Evolutionary conservation across 1,284 basidiomycete genomes (phyloP).

Genomic region (Phylloboletellus chloephorus): DNA sequence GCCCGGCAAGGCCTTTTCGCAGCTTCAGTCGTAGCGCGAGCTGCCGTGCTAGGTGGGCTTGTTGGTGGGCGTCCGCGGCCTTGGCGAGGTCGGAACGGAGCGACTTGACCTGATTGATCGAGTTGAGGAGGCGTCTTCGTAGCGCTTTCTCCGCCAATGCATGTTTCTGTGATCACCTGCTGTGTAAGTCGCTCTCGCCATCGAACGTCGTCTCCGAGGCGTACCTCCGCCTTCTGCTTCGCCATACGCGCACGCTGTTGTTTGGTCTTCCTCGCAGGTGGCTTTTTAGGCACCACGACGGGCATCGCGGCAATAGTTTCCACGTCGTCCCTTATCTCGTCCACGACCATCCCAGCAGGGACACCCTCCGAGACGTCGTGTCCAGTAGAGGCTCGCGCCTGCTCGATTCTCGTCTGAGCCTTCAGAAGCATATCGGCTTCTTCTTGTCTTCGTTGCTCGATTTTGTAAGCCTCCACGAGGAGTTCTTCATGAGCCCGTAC

Average conservation of each 20-base stretch:
- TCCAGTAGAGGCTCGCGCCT: conserved; percentile 33
- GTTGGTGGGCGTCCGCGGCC: conserved; percentile 39
- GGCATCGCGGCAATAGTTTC: conserved; percentile 30
- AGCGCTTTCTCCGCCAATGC: conserved; percentile 51
- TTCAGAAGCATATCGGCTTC: conserved; percentile 54
- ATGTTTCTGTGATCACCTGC: conserved; percentile 48
- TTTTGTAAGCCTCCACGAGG: conserved; percentile 63
- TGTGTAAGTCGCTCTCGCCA: background rate
- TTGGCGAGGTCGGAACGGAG: conserved; percentile 45
- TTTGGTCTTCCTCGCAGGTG: conserved; percentile 67
- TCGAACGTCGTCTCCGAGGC: conserved; percentile 11
- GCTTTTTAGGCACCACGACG: conserved; percentile 38
- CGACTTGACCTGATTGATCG: conserved; percentile 50
- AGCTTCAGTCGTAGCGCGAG: conserved; percentile 30
- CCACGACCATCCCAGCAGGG: conserved; percentile 59
- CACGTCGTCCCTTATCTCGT: conserved; percentile 38
- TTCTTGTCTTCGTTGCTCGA: conserved; percentile 57
- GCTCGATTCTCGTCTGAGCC: conserved; percentile 51
- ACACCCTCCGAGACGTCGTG: conserved; percentile 25
- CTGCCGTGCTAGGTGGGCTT: conserved; percentile 40
- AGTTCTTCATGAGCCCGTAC: conserved; percentile 73
- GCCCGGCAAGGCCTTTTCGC: conserved; percentile 54
- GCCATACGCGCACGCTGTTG: conserved; percentile 62
- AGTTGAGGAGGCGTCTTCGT: conserved; percentile 53
- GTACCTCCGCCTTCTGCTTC: conserved; percentile 56